phyloP scores from a whole-genome alignment of 208 protist genomes.

The Phytomonas sp. region DNA sequence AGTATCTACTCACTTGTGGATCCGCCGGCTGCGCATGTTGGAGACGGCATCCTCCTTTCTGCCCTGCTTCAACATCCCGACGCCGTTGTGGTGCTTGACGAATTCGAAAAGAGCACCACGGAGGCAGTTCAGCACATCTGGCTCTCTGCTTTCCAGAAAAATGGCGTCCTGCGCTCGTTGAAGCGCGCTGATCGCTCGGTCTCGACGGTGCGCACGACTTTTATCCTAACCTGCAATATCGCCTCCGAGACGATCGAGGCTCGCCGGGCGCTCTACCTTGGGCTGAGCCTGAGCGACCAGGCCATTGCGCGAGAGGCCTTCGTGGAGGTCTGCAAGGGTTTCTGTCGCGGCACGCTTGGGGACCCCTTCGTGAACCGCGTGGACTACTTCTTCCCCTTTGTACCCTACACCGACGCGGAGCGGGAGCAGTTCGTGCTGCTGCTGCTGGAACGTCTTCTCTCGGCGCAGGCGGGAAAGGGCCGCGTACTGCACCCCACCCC shows the following conservation, averaged over 20 bases:
- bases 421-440: slow-evolving; percentile 49
- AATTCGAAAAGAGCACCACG: slow-evolving; percentile 81
- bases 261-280: slow-evolving; percentile 29
- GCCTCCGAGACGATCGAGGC: slow-evolving; percentile 35
- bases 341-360: slow-evolving; percentile 41
- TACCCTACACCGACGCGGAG: slow-evolving; percentile 65
- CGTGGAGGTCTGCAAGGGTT: slow-evolving; percentile 30
- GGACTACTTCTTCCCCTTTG: slow-evolving; percentile 74
- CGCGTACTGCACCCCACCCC: slow-evolving; percentile 41
- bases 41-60: slow-evolving; percentile 75
- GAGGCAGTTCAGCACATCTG: slow-evolving; percentile 79
- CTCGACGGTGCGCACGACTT: slow-evolving; percentile 62
- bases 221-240: slow-evolving; percentile 83
- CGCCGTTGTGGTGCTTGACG: slow-evolving; percentile 80
- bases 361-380: slow-evolving; percentile 84
- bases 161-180: slow-evolving; percentile 72
- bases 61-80: slow-evolving; percentile 49
- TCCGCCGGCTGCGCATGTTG: slow-evolving; percentile 74
- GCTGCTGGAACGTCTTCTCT: slow-evolving; percentile 50
- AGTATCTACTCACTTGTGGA: slow-evolving; percentile 86
- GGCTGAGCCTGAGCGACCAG: slow-evolving; percentile 23
- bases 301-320: slow-evolving; percentile 32
- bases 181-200: slow-evolving; percentile 65
- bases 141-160: slow-evolving; percentile 84
- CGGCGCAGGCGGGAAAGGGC: slow-evolving; percentile 33